Evolutionary conservation across 495 filamentous ascomycete species (phyloP).

Genomic region (Penicillium antarcticum): DNA sequence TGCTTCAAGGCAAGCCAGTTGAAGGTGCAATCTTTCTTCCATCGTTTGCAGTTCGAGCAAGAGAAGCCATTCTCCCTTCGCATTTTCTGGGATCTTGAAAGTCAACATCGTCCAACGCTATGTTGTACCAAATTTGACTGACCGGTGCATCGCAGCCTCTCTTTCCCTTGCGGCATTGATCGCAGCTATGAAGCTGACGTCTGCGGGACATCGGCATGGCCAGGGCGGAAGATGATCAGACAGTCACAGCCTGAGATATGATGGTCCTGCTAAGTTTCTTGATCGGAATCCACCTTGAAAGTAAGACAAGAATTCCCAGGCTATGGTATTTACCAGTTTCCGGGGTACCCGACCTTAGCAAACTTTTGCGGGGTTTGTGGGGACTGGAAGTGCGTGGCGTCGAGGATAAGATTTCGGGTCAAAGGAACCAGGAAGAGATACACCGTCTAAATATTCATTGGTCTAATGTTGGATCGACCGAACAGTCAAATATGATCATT

Average conservation of each 20-base stretch:
- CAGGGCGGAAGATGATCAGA: not conserved
- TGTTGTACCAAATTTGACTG: not conserved
- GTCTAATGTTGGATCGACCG: too few relatives aligned
- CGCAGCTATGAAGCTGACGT: conserved; percentile 41
- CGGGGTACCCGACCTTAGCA: too few relatives aligned
- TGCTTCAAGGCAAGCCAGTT: conserved; percentile 19
- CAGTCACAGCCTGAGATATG: not conserved
- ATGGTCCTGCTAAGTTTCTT: not conserved
- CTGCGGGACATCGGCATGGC: conserved; percentile 11
- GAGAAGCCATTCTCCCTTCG: conserved; percentile 8
- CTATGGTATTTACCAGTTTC: too few relatives aligned
- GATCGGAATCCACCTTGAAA: too few relatives aligned
- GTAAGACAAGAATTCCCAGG: too few relatives aligned
- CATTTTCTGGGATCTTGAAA: conserved; percentile 5
- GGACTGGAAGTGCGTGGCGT: too few relatives aligned
- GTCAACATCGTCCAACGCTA: not conserved
- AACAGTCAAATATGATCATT: too few relatives aligned
- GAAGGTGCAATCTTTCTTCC: conserved; percentile 31
- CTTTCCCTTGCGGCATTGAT: conserved; percentile 45
- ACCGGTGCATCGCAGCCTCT: conserved; percentile 38
- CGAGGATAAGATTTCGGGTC: too few relatives aligned
- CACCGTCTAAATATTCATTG: too few relatives aligned
- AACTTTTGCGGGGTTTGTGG: too few relatives aligned
- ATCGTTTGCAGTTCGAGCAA: conserved; percentile 27
- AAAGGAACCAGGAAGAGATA: too few relatives aligned